phyloP scores from a whole-genome alignment of 140 eudicot genomes.

The Erigeron philadelphicus region DNA sequence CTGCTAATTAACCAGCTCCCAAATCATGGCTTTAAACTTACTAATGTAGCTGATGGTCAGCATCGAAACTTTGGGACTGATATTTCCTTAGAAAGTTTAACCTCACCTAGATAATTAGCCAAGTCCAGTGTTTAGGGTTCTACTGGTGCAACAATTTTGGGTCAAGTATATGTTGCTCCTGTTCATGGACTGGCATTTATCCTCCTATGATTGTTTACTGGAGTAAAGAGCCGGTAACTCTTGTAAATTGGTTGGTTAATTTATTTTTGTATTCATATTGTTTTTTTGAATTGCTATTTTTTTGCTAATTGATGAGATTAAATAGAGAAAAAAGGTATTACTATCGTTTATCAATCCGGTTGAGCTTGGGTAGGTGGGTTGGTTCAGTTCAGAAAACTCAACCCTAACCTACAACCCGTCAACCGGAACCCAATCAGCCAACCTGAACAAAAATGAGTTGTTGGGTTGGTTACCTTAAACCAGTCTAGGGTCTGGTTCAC shows the following conservation, averaged over 20 bases:
- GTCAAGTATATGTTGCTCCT: constrained; percentile 37
- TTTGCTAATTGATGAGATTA: constrained; percentile 6
- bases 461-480: too few relatives aligned
- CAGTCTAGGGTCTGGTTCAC: too few relatives aligned
- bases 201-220: constrained; percentile 21
- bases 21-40: constrained; percentile 58
- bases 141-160: constrained; percentile 58
- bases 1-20: constrained; percentile 87
- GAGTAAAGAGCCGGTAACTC: not conserved
- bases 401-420: too few relatives aligned
- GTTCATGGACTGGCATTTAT: constrained; percentile 4
- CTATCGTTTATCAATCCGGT: too few relatives aligned
- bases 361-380: too few relatives aligned
- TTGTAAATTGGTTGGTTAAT: constrained; percentile 18
- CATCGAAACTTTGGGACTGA: constrained; percentile 89
- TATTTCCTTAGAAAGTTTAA: constrained; percentile 39
- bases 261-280: constrained; percentile 10
- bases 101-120: constrained; percentile 41
- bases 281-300: not conserved
- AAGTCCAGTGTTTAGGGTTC: not conserved
- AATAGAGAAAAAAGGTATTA: not conserved
- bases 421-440: too few relatives aligned
- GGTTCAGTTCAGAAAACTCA: too few relatives aligned
- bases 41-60: constrained; percentile 86
- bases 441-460: too few relatives aligned